phyloP scores from a whole-genome alignment of 2,329 filamentous ascomycete genomes.

The Penicillium sp. region DNA sequence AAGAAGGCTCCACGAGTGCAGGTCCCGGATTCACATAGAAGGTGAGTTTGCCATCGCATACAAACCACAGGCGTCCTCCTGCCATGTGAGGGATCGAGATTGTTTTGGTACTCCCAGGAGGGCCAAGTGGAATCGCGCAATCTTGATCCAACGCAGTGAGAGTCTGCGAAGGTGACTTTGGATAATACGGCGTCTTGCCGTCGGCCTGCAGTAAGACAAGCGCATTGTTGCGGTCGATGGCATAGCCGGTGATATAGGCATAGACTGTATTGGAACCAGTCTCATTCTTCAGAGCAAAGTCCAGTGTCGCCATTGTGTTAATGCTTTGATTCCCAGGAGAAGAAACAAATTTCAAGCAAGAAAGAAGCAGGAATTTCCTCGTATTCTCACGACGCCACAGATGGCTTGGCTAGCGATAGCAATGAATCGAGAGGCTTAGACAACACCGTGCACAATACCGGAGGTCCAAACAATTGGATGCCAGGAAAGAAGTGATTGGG shows the following conservation, averaged over 20 bases:
- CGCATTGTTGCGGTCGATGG: slow-evolving; percentile 53
- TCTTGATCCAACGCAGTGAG: slow-evolving; percentile 48
- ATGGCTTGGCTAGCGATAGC: too few species aligned
- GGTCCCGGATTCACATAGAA: slow-evolving; percentile 68
- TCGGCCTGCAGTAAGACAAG: slow-evolving; percentile 61
- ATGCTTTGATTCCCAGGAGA: background rate
- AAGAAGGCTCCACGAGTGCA: slow-evolving; percentile 67
- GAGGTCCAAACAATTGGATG: too few species aligned
- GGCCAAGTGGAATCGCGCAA: slow-evolving; percentile 59
- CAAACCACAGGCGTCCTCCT: slow-evolving; percentile 68
- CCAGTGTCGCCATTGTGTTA: slow-evolving; percentile 41
- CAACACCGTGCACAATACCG: too few species aligned
- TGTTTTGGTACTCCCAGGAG: slow-evolving; percentile 53
- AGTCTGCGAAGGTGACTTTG: slow-evolving; percentile 51
- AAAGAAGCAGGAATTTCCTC: background rate
- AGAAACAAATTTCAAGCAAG: background rate
- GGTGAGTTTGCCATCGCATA: slow-evolving; percentile 52
- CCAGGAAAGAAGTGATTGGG: too few species aligned
- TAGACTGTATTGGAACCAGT: slow-evolving; percentile 56
- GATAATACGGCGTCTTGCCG: slow-evolving; percentile 60
- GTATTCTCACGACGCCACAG: too few species aligned
- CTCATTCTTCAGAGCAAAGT: slow-evolving; percentile 60
- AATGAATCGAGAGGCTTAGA: too few species aligned
- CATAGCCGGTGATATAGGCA: slow-evolving; percentile 65
- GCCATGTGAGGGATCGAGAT: slow-evolving; percentile 64